Conservation (phyloP, 768 basidiomycete species). For the Leccinum disarticulatum region DNA sequence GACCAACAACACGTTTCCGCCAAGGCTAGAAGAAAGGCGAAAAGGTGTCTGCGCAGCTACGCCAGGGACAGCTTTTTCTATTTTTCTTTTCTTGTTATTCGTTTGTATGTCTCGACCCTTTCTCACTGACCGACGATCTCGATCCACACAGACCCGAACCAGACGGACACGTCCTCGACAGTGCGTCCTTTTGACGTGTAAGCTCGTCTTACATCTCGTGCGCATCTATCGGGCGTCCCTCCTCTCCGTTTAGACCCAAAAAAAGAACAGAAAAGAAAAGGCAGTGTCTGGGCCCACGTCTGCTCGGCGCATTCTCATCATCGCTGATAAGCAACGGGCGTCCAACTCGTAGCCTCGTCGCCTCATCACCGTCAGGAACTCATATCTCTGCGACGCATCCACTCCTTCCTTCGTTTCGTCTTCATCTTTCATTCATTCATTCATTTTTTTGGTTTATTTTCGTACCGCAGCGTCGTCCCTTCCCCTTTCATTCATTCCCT, state of each 20-base stretch:
- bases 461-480: not conserved
- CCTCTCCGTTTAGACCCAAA: not conserved
- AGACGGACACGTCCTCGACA: not conserved
- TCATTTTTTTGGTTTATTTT: conserved; percentile 8
- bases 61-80: not conserved
- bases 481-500: not conserved
- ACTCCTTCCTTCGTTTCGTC: not conserved
- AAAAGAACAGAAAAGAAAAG: not conserved
- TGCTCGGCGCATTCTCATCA: conserved; percentile 1
- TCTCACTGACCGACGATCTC: conserved; percentile 1
- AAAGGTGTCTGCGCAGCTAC: conserved; percentile 8
- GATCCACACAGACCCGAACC: conserved; percentile 9
- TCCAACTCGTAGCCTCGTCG: not conserved
- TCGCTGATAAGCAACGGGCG: conserved; percentile 7
- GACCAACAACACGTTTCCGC: conserved; percentile 24
- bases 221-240: not conserved
- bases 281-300: conserved; percentile 12
- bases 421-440: not conserved
- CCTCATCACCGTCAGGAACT: conserved; percentile 2
- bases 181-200: not conserved
- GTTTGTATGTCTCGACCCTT: not conserved
- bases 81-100: not conserved
- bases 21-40: not conserved
- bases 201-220: not conserved
- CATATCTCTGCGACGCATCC: conserved; percentile 2